These are phyloP conservation scores for Penicillium lividum DNA, from an alignment of 495 filamentous ascomycete genomes.

Conservation along the genomic window DNA sequence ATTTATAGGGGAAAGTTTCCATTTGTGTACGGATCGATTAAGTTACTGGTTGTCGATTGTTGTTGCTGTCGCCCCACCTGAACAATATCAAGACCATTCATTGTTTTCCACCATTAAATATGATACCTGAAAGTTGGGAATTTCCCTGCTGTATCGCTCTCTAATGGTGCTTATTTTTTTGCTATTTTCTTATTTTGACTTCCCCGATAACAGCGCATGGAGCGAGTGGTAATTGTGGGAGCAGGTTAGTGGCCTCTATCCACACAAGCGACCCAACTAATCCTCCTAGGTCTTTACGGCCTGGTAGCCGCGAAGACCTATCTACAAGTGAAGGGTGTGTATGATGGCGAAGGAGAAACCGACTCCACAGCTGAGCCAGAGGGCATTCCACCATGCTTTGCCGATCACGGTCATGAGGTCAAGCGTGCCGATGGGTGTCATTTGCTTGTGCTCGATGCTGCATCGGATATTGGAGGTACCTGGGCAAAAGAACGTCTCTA, in stretches of 20 bases:
- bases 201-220: neutral
- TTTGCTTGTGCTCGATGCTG: slow-evolving; percentile 50
- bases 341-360: slow-evolving; percentile 1
- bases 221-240: slow-evolving; percentile 26
- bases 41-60: neutral
- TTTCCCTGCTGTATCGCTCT: neutral
- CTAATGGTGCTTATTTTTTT: neutral
- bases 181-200: too few relatives aligned
- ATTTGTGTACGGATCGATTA: too few relatives aligned
- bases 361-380: neutral
- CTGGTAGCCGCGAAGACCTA: slow-evolving; percentile 61
- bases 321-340: slow-evolving; percentile 40
- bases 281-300: slow-evolving; percentile 44
- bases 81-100: slow-evolving; percentile 4
- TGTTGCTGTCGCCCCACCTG: neutral
- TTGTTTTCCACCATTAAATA: neutral
- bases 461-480: slow-evolving; percentile 59
- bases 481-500: slow-evolving; percentile 63
- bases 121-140: neutral
- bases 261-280: neutral
- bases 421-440: slow-evolving; percentile 20
- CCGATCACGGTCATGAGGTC: neutral
- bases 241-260: slow-evolving; percentile 18
- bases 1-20: too few relatives aligned
- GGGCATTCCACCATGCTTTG: slow-evolving; percentile 17